Evolutionary conservation across 2,329 filamentous ascomycete species (phyloP).

Genomic region (Claviceps humidiphila): DNA sequence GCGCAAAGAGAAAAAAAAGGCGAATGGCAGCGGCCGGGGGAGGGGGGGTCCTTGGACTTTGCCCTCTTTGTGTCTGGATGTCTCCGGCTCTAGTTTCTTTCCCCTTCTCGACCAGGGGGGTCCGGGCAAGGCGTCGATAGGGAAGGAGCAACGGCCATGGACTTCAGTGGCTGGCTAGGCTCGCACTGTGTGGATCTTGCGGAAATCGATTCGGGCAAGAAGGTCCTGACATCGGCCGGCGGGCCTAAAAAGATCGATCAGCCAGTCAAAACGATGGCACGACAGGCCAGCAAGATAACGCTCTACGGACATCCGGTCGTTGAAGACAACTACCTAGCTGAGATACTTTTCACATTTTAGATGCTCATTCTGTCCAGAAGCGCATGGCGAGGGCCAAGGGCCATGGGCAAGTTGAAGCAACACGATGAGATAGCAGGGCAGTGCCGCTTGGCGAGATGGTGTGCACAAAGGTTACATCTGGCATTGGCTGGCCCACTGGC

Average conservation of each 20-base stretch:
- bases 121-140: background rate
- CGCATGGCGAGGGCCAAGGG: background rate
- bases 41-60: constrained; percentile 4
- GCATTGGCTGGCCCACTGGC: background rate
- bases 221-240: constrained; percentile 2
- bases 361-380: background rate
- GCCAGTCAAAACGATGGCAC: background rate
- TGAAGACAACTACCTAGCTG: background rate
- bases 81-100: background rate
- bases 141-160: constrained; percentile 3
- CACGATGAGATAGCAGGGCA: background rate
- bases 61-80: background rate
- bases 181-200: constrained; percentile 3
- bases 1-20: constrained; percentile 19
- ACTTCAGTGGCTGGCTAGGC: background rate
- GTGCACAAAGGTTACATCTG: background rate
- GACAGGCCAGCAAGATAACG: background rate
- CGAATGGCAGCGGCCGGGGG: constrained; percentile 15
- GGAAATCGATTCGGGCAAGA: constrained; percentile 1
- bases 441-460: too few species aligned
- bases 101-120: background rate
- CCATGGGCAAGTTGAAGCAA: too few species aligned
- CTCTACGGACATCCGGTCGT: background rate
- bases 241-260: constrained; percentile 1
- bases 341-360: too few species aligned